phyloP scores from a whole-genome alignment of 2,329 filamentous ascomycete genomes.

The Basipetospora sp. region DNA sequence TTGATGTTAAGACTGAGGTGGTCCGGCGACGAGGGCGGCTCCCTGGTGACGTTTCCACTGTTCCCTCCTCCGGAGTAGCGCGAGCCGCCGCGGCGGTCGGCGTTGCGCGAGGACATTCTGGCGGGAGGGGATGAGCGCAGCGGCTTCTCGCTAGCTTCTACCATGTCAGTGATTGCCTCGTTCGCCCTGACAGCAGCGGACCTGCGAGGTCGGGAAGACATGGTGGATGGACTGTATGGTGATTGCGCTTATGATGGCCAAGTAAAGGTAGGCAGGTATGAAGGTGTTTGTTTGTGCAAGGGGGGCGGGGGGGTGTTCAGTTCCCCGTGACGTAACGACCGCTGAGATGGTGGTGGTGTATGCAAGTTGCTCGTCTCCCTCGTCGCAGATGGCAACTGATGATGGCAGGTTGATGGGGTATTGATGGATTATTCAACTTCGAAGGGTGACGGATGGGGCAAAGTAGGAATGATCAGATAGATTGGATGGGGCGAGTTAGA shows the following conservation, averaged over 20 bases:
- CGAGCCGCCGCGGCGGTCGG: not conserved
- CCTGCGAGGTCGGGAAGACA: constrained; percentile 34
- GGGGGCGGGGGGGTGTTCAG: too few relatives aligned
- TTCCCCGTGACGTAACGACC: too few relatives aligned
- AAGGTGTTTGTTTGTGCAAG: too few relatives aligned
- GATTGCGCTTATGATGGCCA: not conserved
- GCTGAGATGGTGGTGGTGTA: too few relatives aligned
- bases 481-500: too few relatives aligned
- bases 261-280: too few relatives aligned
- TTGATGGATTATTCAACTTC: too few relatives aligned
- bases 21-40: constrained; percentile 30
- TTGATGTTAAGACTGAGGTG: constrained; percentile 34
- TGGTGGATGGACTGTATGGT: constrained; percentile 14
- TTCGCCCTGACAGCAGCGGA: constrained; percentile 28
- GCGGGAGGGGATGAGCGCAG: constrained; percentile 35
- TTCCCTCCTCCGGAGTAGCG: not conserved
- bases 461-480: too few relatives aligned
- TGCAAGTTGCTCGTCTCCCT: too few relatives aligned
- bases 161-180: constrained; percentile 30
- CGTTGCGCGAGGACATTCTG: constrained; percentile 1
- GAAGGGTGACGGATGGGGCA: too few relatives aligned
- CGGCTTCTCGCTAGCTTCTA: constrained; percentile 32
- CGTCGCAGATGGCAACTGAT: too few relatives aligned
- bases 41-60: constrained; percentile 23
- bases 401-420: too few relatives aligned